Percentiles rank a stretch among this genome's conserved stretches.
Evolutionary conservation across 2,329 filamentous ascomycete genomes (phyloP).

Genomic region (Scleromitrula shiraiana): DNA sequence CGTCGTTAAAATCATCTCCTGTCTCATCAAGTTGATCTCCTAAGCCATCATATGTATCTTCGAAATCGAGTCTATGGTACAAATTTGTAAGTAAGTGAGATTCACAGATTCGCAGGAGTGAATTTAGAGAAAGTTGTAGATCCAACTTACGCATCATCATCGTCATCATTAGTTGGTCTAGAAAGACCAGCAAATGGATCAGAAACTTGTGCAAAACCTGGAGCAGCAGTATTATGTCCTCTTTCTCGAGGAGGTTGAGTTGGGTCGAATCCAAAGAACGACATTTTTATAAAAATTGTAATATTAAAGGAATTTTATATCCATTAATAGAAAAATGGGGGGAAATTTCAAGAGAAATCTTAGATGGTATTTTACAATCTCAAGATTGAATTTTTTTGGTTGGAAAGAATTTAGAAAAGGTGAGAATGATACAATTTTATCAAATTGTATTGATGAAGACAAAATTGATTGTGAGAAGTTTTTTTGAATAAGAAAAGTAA

Average conservation of each 20-base stretch:
- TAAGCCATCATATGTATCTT: conserved; percentile 94
- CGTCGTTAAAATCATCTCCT: conserved; percentile 92
- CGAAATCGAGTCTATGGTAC: conserved; percentile 65
- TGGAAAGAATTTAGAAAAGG: background rate
- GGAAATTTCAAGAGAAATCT: background rate
- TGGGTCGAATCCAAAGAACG: conserved; percentile 85
- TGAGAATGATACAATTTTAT: background rate
- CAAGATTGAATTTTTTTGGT: background rate
- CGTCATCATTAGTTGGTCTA: conserved; percentile 51
- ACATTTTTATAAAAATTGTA: conserved; percentile 48
- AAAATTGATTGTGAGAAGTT: too few relatives aligned
- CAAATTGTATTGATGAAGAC: background rate
- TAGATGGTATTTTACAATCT: background rate
- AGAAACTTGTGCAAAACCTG: conserved; percentile 73
- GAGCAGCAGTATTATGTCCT: conserved; percentile 58
- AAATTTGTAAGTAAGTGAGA: background rate
- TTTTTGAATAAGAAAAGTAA: too few relatives aligned
- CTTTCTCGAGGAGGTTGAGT: conserved; percentile 50
- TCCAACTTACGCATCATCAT: conserved; percentile 36
- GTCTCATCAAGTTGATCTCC: conserved; percentile 86
- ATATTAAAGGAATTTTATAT: background rate
- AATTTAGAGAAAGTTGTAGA: background rate
- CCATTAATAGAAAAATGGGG: background rate
- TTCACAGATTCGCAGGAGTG: background rate
- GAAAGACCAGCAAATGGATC: conserved; percentile 86